Base-by-base conservation (phyloP, 129 eudicot species). In the Erigeron canadensis region DNA sequence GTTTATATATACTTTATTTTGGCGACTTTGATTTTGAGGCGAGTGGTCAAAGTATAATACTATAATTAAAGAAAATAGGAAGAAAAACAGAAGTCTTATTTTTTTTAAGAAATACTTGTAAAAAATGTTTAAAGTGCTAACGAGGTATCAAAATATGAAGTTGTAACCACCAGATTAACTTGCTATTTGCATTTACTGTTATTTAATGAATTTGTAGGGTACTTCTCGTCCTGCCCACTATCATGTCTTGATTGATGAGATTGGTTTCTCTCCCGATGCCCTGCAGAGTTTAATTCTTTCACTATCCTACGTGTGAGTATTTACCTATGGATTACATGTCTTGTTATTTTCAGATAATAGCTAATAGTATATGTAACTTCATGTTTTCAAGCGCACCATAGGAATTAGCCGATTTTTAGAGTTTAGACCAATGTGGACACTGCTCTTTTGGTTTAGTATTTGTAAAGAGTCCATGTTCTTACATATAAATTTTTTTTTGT, bases 151-250 rank as follows among this genome's bases (percentile, higher is more conserved):
- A 57, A 57, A 5, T 4, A 7, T 57, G 12, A 55, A 55, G 23
- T 55, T 55, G 61, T 6, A 55, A 55, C 13, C n/a, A 53, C 16
- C 23, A 7, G 22, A 53, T 28, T 28, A 28, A 53, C n/a, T 53
- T 9, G 23, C 22, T 53, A 22, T 53, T 17, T 53, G 58, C 8
- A 53, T 53, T 17, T 13, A 53, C 23, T 5, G 39, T 46, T 75
- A 19, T 11, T 41, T 50, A 58, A 47, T 73, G 58, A 45, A 39
- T 56, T 42, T 73, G 54, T 83, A 92, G 99, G 99, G 99, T 4
- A 90, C 99, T 61, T 77, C 89, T 65, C 87, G 96, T 51, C 99
- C 99, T 21, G 86, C 88, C 39, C 99, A 95, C 79, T 95, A 95
- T 69, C 96, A 90, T 74, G 97, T 95, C 23, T 83, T 95, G 86